Evolutionary conservation across 805 yeast species (phyloP).

Genomic region (Metschnikowia colocasiae): DNA sequence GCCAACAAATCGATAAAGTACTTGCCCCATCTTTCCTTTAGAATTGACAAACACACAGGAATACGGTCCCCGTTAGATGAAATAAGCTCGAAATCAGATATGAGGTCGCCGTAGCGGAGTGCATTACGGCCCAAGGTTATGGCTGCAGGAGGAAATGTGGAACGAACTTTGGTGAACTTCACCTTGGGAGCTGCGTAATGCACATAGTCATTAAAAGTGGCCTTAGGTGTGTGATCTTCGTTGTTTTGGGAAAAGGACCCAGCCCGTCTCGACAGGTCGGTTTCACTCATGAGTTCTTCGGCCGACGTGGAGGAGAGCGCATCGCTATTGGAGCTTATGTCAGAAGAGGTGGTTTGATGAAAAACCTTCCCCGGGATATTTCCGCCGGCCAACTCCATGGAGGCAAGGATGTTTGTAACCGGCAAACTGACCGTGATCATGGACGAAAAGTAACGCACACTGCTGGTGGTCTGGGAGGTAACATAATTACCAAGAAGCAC

Average conservation of each 20-base stretch:
- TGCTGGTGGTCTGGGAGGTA: slow-evolving; percentile 44
- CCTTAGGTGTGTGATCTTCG: slow-evolving; percentile 7
- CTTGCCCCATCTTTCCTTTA: slow-evolving; percentile 75
- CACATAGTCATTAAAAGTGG: slow-evolving; percentile 64
- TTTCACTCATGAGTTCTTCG: slow-evolving; percentile 11
- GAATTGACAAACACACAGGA: slow-evolving; percentile 55
- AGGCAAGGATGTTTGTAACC: slow-evolving; percentile 46
- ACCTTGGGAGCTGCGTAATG: slow-evolving; percentile 71
- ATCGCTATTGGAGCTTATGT: slow-evolving; percentile 12
- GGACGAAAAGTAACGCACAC: slow-evolving; percentile 45
- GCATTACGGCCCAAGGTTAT: slow-evolving; percentile 75
- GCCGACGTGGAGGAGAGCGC: slow-evolving; percentile 12
- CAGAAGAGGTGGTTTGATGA: slow-evolving; percentile 15
- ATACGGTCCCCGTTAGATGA: slow-evolving; percentile 68
- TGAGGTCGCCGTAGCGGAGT: slow-evolving; percentile 55
- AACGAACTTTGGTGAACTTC: slow-evolving; percentile 59
- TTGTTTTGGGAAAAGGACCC: slow-evolving; percentile 13
- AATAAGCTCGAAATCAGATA: slow-evolving; percentile 70
- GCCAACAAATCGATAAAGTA: slow-evolving; percentile 61
- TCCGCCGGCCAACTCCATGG: slow-evolving; percentile 37
- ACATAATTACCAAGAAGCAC: slow-evolving; percentile 53
- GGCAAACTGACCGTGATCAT: slow-evolving; percentile 53
- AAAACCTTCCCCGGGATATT: neutral
- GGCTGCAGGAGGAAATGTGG: slow-evolving; percentile 74
- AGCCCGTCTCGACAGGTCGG: slow-evolving; percentile 17